A percentile compares a stretch with the other conserved stretches of the same genome.
These are phyloP conservation scores for Solanum rostratum DNA, from an alignment of 257 asterid genomes.

Conservation along the genomic window DNA sequence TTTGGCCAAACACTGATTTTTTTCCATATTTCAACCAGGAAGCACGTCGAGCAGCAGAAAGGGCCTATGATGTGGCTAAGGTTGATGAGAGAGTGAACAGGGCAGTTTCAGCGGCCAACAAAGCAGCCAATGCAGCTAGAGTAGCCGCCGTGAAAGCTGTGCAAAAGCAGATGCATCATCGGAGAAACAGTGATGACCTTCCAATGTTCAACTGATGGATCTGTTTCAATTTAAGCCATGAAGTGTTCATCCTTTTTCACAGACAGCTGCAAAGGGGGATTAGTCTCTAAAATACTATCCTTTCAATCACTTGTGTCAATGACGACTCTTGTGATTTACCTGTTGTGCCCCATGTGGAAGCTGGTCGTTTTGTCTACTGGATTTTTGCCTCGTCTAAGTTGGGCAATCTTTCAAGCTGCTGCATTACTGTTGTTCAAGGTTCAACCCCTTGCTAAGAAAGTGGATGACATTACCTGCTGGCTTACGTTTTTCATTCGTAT, in stretches of 20 bases:
- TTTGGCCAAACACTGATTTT: not conserved
- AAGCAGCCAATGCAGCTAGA: constrained; percentile 35
- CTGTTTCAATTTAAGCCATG: not conserved
- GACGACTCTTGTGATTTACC: not conserved
- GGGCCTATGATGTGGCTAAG: constrained; percentile 24
- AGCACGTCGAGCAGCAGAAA: constrained; percentile 32
- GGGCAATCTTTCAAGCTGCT: not conserved
- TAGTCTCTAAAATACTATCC: not conserved
- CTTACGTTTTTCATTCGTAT: not conserved
- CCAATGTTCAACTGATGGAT: not conserved
- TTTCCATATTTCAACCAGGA: constrained; percentile 15
- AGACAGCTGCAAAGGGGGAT: not conserved
- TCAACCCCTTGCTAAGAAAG: not conserved
- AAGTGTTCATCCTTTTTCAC: not conserved
- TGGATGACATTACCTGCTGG: not conserved
- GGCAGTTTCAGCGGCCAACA: constrained; percentile 26
- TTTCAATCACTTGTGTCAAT: not conserved
- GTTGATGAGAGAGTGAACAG: constrained; percentile 35
- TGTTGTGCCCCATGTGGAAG: not conserved
- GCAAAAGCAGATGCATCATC: constrained; percentile 27
- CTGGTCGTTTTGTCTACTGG: not conserved
- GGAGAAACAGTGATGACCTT: constrained; percentile 19
- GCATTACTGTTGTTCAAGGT: not conserved
- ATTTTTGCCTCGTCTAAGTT: not conserved
- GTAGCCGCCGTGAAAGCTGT: constrained; percentile 36